Evolutionary conservation across 2,329 filamentous ascomycete genomes (phyloP), one percentile per base, ranked within the genome.

Genomic region (Davidsoniella virescens): DNA sequence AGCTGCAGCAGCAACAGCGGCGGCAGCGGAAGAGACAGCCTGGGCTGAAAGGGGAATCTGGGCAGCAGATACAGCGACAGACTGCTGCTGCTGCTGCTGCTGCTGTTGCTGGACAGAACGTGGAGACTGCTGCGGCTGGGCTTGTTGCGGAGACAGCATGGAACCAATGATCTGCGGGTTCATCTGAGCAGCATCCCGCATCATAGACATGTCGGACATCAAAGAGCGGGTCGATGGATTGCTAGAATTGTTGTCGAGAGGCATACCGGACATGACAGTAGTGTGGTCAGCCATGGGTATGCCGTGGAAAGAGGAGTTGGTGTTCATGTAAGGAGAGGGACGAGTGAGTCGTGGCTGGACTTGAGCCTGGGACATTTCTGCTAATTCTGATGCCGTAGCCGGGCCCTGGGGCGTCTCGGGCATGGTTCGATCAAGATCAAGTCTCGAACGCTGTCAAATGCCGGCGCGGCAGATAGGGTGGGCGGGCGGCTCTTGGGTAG

Each of bases 161-260:
- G 39, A 20, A 25, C 18, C 33, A 18, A 53, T 53, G 8, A 53
- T 50, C 43, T 49, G 47, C 8, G 43, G 26, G 36, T 50, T 50
- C 37, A 53, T 42, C 6, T 48, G 47, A n/a, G 43, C 16, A 18
- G 44, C 17, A 10, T 49, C 50, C 12, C 18, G 41, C 23, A 52
- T 48, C 40, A 49, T 49, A 17, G 47, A 25, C 23, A 52, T 52
- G 20, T 49, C 46, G 36, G 51, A 29, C 46, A 52, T 52, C 40
- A 52, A 5, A 44, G 46, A 29, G 40, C 46, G 45, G 47, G 39
- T 23, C n/a, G 47, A 23, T 10, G 46, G 10, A 38, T 49, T 38
- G n/a, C 39, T 29, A 14, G 42, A 20, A n/a, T 23, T 16, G 29
- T 25, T 49, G 18, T 53, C 44, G 43, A 49, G 51, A 17, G 41